Evolutionary conservation across 2,329 filamentous ascomycete genomes (phyloP), one percentile per base, ranked within the genome.

Genomic region (Verticillium zaregamsianum): DNA sequence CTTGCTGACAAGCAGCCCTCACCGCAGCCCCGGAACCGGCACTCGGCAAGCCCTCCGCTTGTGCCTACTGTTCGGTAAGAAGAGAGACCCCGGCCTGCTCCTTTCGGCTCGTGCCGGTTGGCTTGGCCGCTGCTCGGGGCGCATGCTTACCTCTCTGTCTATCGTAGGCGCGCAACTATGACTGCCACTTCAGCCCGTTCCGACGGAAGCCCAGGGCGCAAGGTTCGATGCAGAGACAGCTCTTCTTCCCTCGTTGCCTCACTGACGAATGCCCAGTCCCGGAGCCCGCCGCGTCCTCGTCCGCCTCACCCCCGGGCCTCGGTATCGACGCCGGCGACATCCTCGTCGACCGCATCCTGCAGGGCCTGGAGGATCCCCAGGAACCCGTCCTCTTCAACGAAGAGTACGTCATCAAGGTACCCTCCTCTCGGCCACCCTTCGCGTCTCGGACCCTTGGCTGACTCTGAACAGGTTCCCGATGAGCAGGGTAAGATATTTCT

Each of bases 181-280:
- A 49, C 31, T 59, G 58, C 32, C 58, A 59, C 12, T 59, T 59
- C 49, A 59, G 58, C 23, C 14, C 54, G 20, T 59, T 59, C 23
- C 58, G 58, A 9, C 58, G 31, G 2, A 52, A 35, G 58, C 45
- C 58, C 20, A 15, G 28, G 11, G 23, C 52, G 5, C 32, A 54
- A 54, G 45, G 58, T 59, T 25, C 15, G 49, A 23, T 15, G 14
- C 3, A 35, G 33, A 35, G 15, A 7, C 15, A 12, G 14, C 4
- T 11, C 14, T 8, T 23, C 17, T 2, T 12, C 6, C 33, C 17
- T 7, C 57, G 20, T 17, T 17, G 28, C 14, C 4, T 33, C 12
- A 3, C 35, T 40, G 35, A 28, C 37, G 1, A 37, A 31, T 20
- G 12, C n/a, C 14, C 20, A 35, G 23, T 31, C 20, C 32, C 32